Conservation (phyloP, 345 rosid genomes). For the Pistacia vera region DNA sequence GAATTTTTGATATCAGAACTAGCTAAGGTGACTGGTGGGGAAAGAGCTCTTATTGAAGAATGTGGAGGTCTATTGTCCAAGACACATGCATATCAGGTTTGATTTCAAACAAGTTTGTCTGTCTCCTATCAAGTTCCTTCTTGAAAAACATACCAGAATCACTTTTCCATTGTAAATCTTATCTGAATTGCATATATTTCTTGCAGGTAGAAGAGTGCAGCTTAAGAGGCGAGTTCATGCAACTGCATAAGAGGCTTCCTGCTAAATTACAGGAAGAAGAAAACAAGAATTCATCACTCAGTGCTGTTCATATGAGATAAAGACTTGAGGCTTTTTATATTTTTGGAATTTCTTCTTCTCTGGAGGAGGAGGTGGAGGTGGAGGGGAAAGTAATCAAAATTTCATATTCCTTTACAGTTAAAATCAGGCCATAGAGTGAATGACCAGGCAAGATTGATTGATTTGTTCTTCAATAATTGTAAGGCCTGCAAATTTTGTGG, state of each 20-base stretch:
- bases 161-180: too few relatives aligned
- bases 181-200: too few relatives aligned
- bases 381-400: background rate
- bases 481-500: background rate
- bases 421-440: background rate
- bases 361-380: background rate
- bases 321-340: background rate
- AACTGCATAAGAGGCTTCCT: constrained; percentile 31
- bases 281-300: background rate
- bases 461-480: constrained; percentile 12
- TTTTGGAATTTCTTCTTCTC: background rate
- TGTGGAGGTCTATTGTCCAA: constrained; percentile 57
- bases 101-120: background rate
- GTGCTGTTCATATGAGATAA: constrained; percentile 12
- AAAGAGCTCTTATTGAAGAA: constrained; percentile 67
- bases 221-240: constrained; percentile 67
- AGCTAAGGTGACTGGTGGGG: constrained; percentile 62
- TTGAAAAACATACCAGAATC: background rate
- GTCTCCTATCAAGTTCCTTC: background rate
- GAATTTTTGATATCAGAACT: constrained; percentile 69
- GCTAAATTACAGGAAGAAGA: background rate
- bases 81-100: constrained; percentile 61
- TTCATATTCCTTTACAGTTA: background rate
- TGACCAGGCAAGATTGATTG: constrained; percentile 1
- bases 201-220: constrained; percentile 79